Evolutionary conservation across 805 yeast species (phyloP), one percentile per base, ranked within the genome.

Genomic region (Schwanniomyces yamadae): DNA sequence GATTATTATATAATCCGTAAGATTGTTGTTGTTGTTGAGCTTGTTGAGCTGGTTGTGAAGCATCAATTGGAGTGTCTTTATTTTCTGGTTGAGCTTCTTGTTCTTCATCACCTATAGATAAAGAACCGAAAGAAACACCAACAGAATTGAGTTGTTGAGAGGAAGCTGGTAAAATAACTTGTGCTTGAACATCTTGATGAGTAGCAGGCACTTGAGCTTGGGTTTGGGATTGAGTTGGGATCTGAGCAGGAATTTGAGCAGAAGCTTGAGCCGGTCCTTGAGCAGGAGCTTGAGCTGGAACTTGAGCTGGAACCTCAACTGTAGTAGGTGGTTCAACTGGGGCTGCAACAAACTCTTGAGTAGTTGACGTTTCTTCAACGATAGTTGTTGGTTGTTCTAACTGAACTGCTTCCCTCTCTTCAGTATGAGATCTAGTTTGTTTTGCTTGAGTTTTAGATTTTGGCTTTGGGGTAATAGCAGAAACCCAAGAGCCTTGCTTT

Each of bases 71-170:
- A 20, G 26, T 42, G 32, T 50, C 51, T 26, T 41, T 45, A 41
- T 51, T 42, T 44, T 50, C 44, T 18, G 52, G 20, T 26, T 39
- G 28, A 22, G 22, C 25, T 18, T 39, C 47, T 26, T 59, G 52
- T 39, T 66, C 68, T 31, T 71, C 74, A 28, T 74, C 75, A 35
- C 67, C 61, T 39, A 75, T 61, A 17, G 73, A 59, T 46, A 78
- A 63, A 9, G 82, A 75, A 38, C 86, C 86, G 49, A 80, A 80
- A 22, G 82, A 78, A 26, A 80, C 79, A 44, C 80, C 82, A 19
- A 75, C 73, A 32, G 73, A 60, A 51, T 63, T 59, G 40, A 71
- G 52, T 46, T 62, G 71, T 38, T 72, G 64, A 29, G 74, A 64
- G 24, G 73, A 59, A 28, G 66, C 63, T 44, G 85, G 85, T 54